phyloP scores from a whole-genome alignment of 805 yeast species.

The Candida dajiaensis region DNA sequence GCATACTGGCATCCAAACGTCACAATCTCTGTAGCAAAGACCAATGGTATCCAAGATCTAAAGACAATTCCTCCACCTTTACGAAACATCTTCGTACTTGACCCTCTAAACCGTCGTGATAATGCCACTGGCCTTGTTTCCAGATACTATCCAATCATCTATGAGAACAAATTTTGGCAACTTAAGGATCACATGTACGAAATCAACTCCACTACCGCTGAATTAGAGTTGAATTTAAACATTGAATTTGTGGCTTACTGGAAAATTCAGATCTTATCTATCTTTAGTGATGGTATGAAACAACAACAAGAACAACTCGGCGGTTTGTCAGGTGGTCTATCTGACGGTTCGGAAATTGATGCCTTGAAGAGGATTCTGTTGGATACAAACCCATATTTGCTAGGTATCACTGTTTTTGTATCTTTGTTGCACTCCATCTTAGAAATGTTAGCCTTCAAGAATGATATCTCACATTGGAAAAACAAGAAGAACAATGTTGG shows the following conservation, averaged over 20 bases:
- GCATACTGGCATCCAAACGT: constrained; percentile 34
- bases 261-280: constrained; percentile 27
- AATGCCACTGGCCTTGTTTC: constrained; percentile 24
- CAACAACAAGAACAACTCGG: constrained; percentile 21
- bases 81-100: constrained; percentile 21
- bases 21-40: constrained; percentile 24
- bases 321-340: constrained; percentile 19
- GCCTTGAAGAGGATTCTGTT: constrained; percentile 29
- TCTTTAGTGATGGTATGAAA: constrained; percentile 25
- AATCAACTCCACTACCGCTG: constrained; percentile 21
- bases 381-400: constrained; percentile 32
- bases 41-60: constrained; percentile 16
- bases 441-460: constrained; percentile 37
- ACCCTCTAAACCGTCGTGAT: constrained; percentile 25
- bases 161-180: constrained; percentile 36
- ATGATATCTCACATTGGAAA: constrained; percentile 35
- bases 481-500: constrained; percentile 35
- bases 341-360: constrained; percentile 30
- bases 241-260: constrained; percentile 24
- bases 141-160: constrained; percentile 32
- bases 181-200: constrained; percentile 29
- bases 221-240: constrained; percentile 25
- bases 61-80: constrained; percentile 21
- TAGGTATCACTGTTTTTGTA: constrained; percentile 28
- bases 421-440: constrained; percentile 31